Base-by-base conservation (phyloP, 108 stramenopile genomes). In the Asterionellopsis glacialis region DNA sequence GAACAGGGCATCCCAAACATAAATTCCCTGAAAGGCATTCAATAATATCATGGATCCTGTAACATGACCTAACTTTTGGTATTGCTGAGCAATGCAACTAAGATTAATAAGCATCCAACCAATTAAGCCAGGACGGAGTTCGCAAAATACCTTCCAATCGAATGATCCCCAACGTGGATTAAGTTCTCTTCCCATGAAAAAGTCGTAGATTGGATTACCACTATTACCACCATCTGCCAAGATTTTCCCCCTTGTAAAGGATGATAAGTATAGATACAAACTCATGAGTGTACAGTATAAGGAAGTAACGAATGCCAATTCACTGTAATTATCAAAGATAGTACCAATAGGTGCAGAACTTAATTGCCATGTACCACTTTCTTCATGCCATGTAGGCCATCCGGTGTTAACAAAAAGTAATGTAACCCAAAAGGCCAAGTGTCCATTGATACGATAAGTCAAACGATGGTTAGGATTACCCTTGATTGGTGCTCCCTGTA, bases 71-170 rank as follows among this genome's bases (percentile, higher is more conserved):
- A 74, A 65, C 1, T 75, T 50, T 61, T 76, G 65, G 27, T 78
- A 65, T 77, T 99, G 98, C 76, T 96, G 86, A 50, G 58, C 57
- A 49, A 79, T 27, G 77, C 85, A 90, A 39, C 83, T 87, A 45
- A 88, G 24, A 69, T 97, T 96, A 22, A 99, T 69, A 22, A 96
- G 58, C 59, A 80, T 77, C 98, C 98, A 99, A 23, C 90, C 93
- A 25, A 96, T 87, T 9, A 97, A 77, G 2, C 96, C 97, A 15
- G 98, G 98, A 13, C 97, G 76, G 41, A 99, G 73, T 74, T 99
- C 98, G 67, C 95, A 97, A 73, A 98, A 99, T 51, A 82, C 87
- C 67, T 99, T 99, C 82, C 95, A 89, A 68, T 99, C 98, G 63
- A 98, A 90, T 19, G 69, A 55, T 0, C 74, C 72, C 12, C 64